Conservation (phyloP, 176 grass and related monocot species). For the Carex scoparia region DNA sequence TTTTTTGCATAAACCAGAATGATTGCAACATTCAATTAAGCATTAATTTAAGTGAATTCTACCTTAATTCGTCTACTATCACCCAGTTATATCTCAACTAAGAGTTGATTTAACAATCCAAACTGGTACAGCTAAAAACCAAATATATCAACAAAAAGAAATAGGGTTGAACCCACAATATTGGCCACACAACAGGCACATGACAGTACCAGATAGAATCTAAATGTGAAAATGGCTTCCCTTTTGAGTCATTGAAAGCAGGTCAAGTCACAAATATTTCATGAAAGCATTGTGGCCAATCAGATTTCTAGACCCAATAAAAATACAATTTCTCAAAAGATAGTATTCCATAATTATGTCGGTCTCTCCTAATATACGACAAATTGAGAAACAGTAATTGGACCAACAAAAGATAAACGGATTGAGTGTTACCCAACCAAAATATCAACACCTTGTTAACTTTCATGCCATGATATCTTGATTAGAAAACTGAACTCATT, state of each 20-base stretch:
- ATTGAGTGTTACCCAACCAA: background rate
- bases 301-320: background rate
- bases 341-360: background rate
- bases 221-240: background rate
- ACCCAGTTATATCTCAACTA: background rate
- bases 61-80: background rate
- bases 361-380: background rate
- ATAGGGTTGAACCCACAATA: background rate
- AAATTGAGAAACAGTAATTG: background rate
- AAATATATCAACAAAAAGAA: background rate
- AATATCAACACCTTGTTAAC: background rate
- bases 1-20: background rate
- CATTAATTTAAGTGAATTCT: background rate
- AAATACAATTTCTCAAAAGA: background rate
- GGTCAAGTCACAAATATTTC: background rate
- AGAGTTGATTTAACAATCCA: background rate
- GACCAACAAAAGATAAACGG: background rate
- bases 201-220: background rate
- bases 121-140: background rate
- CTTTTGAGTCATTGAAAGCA: background rate
- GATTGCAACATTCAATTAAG: background rate
- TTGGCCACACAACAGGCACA: background rate
- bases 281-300: background rate
- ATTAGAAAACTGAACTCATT: background rate
- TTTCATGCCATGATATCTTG: background rate